Evolutionary conservation across 2,329 filamentous ascomycete genomes (phyloP).

Genomic region (Parafenestella ontariensis): DNA sequence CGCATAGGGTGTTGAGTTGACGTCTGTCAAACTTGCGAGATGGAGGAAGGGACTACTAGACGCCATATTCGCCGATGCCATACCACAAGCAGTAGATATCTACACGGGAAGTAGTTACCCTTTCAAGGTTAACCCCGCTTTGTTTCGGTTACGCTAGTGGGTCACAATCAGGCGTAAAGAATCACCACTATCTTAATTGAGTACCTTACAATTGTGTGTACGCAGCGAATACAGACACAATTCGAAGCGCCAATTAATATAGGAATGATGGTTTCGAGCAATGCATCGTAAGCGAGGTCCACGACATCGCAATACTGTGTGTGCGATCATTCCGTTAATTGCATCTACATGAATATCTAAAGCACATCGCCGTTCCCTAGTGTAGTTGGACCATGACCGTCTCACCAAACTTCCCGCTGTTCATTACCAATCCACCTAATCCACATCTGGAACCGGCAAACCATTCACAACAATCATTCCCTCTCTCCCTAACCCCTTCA

Average conservation of each 20-base stretch:
- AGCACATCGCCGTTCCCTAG: too few relatives aligned
- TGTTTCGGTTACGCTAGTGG: neutral
- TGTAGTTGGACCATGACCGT: too few relatives aligned
- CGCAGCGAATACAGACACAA: neutral
- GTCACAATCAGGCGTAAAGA: neutral
- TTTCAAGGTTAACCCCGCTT: constrained; percentile 16
- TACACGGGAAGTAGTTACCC: constrained; percentile 13
- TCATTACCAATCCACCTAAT: constrained; percentile 48
- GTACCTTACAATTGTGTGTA: neutral
- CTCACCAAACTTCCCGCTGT: too few relatives aligned
- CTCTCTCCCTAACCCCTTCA: constrained; percentile 68
- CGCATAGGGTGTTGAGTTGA: neutral
- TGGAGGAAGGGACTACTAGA: neutral
- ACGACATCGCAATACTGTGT: neutral
- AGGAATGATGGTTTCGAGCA: neutral
- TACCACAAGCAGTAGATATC: neutral
- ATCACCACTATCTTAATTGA: neutral
- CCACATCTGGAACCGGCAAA: constrained; percentile 74
- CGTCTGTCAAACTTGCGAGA: neutral
- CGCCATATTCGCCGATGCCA: constrained; percentile 6
- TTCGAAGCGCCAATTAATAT: neutral
- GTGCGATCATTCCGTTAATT: neutral
- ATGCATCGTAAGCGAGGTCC: neutral
- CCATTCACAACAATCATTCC: constrained; percentile 78
- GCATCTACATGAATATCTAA: too few relatives aligned